A percentile compares a stretch with the other conserved stretches of the same genome.
These are phyloP conservation scores for Chaetomiaceae sp. DNA, from an alignment of 2,329 filamentous ascomycete genomes.

Conservation along the genomic window DNA sequence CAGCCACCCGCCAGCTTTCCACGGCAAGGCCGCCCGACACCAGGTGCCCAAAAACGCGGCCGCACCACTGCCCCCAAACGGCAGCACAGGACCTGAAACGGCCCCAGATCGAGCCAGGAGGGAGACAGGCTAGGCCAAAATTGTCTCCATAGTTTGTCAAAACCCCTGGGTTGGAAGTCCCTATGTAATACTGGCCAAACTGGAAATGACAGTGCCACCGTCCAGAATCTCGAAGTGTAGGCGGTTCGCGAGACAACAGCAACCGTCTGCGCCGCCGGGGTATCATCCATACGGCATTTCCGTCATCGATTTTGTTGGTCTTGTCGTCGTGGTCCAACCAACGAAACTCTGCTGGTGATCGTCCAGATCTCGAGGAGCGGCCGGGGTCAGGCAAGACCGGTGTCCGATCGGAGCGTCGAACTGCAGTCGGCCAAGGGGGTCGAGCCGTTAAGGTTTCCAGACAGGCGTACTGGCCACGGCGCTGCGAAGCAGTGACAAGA, in stretches of 20 bases:
- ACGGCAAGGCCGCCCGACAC: conserved; percentile 13
- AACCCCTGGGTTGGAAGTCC: neutral
- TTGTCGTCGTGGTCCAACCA: neutral
- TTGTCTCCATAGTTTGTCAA: neutral
- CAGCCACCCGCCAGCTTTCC: conserved; percentile 34
- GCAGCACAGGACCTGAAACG: conserved; percentile 4
- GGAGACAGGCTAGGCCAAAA: conserved; percentile 7
- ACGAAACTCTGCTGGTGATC: neutral
- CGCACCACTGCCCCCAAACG: conserved; percentile 18
- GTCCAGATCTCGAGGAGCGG: neutral
- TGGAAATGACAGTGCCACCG: neutral
- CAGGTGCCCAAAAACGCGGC: conserved; percentile 9
- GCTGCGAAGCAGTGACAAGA: conserved; percentile 3
- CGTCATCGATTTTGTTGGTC: neutral
- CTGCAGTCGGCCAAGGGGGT: neutral
- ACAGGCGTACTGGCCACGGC: neutral
- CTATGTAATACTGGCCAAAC: neutral
- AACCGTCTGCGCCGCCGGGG: neutral
- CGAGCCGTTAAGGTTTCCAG: neutral
- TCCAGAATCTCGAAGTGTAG: neutral
- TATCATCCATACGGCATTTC: neutral
- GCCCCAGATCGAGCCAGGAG: conserved; percentile 8
- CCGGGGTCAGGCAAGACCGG: conserved; percentile 1
- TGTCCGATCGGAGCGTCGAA: conserved; percentile 4
- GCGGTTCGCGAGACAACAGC: neutral